These are phyloP conservation scores for Iberis pinnata DNA, from an alignment of 345 rosid species.

Conservation along the genomic window DNA sequence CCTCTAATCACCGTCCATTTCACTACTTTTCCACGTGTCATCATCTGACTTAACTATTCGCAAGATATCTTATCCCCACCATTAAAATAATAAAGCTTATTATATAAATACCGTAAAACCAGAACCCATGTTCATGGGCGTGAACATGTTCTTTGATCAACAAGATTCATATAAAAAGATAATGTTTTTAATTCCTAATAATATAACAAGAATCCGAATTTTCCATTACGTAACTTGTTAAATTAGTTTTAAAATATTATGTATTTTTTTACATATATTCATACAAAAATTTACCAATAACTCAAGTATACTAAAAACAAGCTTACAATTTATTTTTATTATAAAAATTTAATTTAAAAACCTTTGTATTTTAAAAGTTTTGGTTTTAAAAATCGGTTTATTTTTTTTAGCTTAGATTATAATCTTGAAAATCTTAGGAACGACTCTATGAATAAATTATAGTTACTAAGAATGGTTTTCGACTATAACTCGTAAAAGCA, in stretches of 20 bases:
- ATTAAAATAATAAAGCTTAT: background rate
- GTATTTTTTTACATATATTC: background rate
- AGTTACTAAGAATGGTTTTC: too few species aligned
- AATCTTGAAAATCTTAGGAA: too few species aligned
- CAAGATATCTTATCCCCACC: conserved; percentile 19
- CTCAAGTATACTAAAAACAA: too few species aligned
- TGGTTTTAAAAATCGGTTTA: too few species aligned
- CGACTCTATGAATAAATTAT: too few species aligned
- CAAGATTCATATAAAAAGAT: conserved; percentile 19
- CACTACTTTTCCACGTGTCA: conserved; percentile 12
- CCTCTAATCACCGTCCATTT: conserved; percentile 20
- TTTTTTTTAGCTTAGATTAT: too few species aligned
- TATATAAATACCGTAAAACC: conserved; percentile 22
- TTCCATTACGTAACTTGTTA: conserved; percentile 2
- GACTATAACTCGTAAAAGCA: too few species aligned
- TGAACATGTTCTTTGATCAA: conserved; percentile 22
- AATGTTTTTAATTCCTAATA: conserved; percentile 29
- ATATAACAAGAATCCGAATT: too few species aligned
- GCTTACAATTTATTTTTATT: too few species aligned
- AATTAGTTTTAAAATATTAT: background rate
- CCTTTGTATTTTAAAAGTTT: too few species aligned
- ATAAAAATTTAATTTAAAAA: too few species aligned
- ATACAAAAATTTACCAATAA: background rate
- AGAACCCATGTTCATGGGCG: conserved; percentile 33
- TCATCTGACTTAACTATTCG: background rate